Base-by-base conservation (phyloP, 257 asterid species). In the Petunia axillaris region DNA sequence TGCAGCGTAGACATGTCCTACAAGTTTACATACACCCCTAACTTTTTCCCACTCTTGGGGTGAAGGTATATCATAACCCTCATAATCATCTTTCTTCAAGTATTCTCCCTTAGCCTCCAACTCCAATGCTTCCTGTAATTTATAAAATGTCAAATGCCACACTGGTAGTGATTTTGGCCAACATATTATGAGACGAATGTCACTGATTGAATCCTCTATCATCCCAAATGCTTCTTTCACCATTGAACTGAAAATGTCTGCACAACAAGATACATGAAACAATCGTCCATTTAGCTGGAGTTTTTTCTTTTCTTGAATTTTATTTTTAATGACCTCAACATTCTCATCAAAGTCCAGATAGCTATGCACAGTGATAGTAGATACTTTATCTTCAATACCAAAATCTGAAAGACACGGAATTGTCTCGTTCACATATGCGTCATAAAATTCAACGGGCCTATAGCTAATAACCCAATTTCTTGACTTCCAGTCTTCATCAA, bases 11-110 rank as follows among this genome's bases (percentile, higher is more conserved):
- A 85, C 54, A 16, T 43, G 66, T 25, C 64, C 81, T 10, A 79
- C 85, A 25, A 82, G 71, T 77, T 59, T 74, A 53, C 67, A 73
- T 14, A 79, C 54, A 5, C 16, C 83, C 83, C 64, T 41, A 76
- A 82, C 82, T 75, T 76, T 82, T 55, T 79, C 81, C 84, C 87
- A 82, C 62, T 82, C 77, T 79, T 79, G 80, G 16, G 75, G 65
- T 36, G 84, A 81, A 44, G 81, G 84, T 60, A 78, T 35, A 38
- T 76, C 62, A 67, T 15, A 57, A 65, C 15, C 57, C 14, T 58
- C 15, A 48, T 67, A 57, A 59, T 60, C 67, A 6, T 6, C 16
- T 48, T 78, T 16, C 13, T 50, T 39, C 53, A 55, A 64, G 46
- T 39, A 75, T 52, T 74, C 55, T 46, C 88, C 85, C 65, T 46